Percentiles rank a stretch among this genome's conserved stretches.
These are phyloP conservation scores for Candida methanosorbosa DNA, from an alignment of 805 yeast species.

Conservation along the genomic window DNA sequence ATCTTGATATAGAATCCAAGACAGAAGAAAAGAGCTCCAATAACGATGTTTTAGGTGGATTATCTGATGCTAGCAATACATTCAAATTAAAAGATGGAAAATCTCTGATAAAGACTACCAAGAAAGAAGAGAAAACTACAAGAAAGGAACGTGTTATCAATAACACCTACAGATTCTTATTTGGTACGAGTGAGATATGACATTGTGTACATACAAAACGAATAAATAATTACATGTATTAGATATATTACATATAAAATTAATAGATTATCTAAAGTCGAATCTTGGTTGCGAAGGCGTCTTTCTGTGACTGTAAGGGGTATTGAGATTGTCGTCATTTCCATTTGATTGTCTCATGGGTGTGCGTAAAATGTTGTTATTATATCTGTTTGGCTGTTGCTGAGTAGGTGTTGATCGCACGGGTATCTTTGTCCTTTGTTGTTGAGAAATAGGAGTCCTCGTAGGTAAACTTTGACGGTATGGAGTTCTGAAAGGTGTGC, in stretches of 20 bases:
- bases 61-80: background rate
- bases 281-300: background rate
- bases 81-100: constrained; percentile 31
- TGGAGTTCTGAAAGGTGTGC: constrained; percentile 1
- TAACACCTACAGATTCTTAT: constrained; percentile 9
- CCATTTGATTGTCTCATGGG: too few relatives aligned
- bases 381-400: background rate
- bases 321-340: background rate
- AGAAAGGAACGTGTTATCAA: constrained; percentile 9
- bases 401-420: background rate
- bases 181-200: constrained; percentile 13
- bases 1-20: constrained; percentile 1
- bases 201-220: background rate
- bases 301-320: background rate
- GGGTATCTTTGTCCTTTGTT: background rate
- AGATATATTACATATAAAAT: too few relatives aligned
- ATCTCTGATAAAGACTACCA: constrained; percentile 24
- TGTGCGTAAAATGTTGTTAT: too few relatives aligned
- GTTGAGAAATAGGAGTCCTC: background rate
- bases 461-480: background rate
- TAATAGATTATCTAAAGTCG: background rate
- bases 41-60: constrained; percentile 6
- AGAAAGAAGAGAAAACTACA: constrained; percentile 3
- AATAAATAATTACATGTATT: too few relatives aligned
- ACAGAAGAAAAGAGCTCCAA: background rate